Percentiles rank a stretch among this genome's conserved stretches.
These are phyloP conservation scores for Suaeda aralocaspica DNA, from an alignment of 148 eudicot species.

Conservation along the genomic window DNA sequence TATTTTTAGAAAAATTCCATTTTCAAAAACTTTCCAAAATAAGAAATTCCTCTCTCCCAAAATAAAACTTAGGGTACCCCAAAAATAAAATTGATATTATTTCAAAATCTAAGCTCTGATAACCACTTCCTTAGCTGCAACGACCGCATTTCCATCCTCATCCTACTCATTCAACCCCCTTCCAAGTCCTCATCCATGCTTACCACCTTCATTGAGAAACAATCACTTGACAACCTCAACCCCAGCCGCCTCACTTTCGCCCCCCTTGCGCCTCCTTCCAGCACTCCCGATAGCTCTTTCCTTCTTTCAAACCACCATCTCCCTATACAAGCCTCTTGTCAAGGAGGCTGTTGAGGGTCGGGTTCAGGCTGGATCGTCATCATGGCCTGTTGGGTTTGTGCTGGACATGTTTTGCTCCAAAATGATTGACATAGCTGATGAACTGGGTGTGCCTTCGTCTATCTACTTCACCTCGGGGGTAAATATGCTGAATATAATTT, in stretches of 20 bases:
- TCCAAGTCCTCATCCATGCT: neutral
- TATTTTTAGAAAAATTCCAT: too few relatives aligned
- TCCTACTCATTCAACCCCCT: constrained; percentile 36
- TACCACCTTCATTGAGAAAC: constrained; percentile 19
- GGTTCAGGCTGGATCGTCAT: neutral
- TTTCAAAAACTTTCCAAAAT: too few relatives aligned
- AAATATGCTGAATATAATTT: constrained; percentile 1
- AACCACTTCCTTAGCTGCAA: constrained; percentile 37
- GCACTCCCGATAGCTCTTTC: neutral
- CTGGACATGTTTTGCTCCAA: constrained; percentile 16
- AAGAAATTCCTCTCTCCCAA: too few relatives aligned
- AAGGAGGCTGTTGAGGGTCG: constrained; percentile 15
- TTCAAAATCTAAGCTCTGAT: too few relatives aligned
- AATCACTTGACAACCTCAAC: constrained; percentile 16
- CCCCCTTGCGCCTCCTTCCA: constrained; percentile 23
- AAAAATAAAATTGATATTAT: too few relatives aligned
- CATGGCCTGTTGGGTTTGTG: constrained; percentile 20
- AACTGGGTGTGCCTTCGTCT: constrained; percentile 20
- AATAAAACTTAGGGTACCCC: too few relatives aligned
- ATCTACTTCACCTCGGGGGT: constrained; percentile 31
- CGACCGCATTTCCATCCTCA: constrained; percentile 25
- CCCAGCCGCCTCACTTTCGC: constrained; percentile 9
- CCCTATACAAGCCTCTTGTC: constrained; percentile 19
- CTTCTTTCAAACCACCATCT: neutral
- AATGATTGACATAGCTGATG: constrained; percentile 4